Base-by-base conservation (phyloP, 371 early-diverging fungal genomes). In the Apophysomyces ossiformis region DNA sequence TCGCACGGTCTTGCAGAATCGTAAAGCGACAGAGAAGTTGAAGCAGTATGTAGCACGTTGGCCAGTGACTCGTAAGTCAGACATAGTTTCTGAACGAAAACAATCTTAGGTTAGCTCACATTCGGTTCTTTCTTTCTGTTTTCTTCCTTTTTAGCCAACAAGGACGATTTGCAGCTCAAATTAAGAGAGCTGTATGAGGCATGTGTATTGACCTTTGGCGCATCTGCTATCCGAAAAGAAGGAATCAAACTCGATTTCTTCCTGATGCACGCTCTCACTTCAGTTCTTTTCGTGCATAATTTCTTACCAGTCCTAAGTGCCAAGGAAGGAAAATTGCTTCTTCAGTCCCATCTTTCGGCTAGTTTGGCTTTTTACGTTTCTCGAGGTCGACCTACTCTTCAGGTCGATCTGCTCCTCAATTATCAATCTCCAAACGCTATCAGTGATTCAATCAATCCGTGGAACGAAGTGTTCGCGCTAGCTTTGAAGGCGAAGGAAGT, bases 191-290 rank as follows among this genome's bases (percentile, higher is more conserved):
- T 82, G 0, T 73, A 75, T 60, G 68, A 66, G 26, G 66, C 75
- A 2, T 54, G 58, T 18, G 36, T 68, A 26, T 18, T 79, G 13
- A 64, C 60, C 16, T 63, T 71, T 12, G 83, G 77, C 37, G 72
- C 75, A 5, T 59, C 74, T 2, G 82, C 71, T 41, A 65, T 80
- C 32, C 73, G 75, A 8, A 45, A 69, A 3, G 62, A 68, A 36
- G 63, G 71, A 46, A 60, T 69, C 44, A 69, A 72, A 37, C 60
- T 78, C 15, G 83, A 83, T 57, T 85, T 85, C 67, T 79, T 83
- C 59, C 64, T 82, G 44, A 82, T 87, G 81, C 89, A 88, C 60
- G 75, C 78, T 12, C 54, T 87, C 54, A 87, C 88, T 0, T 85
- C 87, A 6, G 66, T 74, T 5, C 78, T 80, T 38, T 87, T 88